Base-by-base conservation (phyloP, 2,329 filamentous ascomycete species). In the Apiospora marii region DNA sequence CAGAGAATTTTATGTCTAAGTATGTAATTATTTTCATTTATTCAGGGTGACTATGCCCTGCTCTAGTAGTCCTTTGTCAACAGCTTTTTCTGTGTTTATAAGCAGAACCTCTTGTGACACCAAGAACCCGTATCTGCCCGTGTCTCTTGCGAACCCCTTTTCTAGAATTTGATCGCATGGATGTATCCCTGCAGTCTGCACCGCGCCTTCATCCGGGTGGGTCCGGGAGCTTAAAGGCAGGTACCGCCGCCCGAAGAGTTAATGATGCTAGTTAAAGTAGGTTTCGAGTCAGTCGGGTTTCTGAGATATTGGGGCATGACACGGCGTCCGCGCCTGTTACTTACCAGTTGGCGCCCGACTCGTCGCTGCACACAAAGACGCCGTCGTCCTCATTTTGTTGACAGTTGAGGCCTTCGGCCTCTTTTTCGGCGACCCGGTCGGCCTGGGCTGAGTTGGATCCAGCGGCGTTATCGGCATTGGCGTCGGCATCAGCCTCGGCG, bases 281-380 rank as follows among this genome's bases (percentile, higher is more conserved):
- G 22, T 7, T 49, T 49, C 13, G 6, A 37, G 53, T 61, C 53
- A 37, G 53, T 22, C 16, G 3, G 27, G 30, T 13, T 27, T 37
- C 27, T 61, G 53, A 7, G 34, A 3, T 19, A 7, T n/a, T 16
- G 53, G 30, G 7, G 10, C 19, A n/a, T 61, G 16, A 34, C 27
- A 4, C 16, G 3, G 22, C 6, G 0, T 10, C 2, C 1, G 3
- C 7, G 0, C 22, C 22, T 7, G 5, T 41, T 22, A 61, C 53
- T 61, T n/a, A 61, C 53, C 53, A 61, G 53, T 61, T 61, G 3
- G 53, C 53, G 7, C 53, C 53, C 16, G 53, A 61, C 53, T 61
- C 53, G 4, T 61, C 53, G 27, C 53, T 61, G 53, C 53, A 61
- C 6, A 61, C 53, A 16, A 61, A 61, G 16, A 61, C 53, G 19